Conservation (phyloP, 192 early-diverging fungal species). For the Coemansia sp. region DNA sequence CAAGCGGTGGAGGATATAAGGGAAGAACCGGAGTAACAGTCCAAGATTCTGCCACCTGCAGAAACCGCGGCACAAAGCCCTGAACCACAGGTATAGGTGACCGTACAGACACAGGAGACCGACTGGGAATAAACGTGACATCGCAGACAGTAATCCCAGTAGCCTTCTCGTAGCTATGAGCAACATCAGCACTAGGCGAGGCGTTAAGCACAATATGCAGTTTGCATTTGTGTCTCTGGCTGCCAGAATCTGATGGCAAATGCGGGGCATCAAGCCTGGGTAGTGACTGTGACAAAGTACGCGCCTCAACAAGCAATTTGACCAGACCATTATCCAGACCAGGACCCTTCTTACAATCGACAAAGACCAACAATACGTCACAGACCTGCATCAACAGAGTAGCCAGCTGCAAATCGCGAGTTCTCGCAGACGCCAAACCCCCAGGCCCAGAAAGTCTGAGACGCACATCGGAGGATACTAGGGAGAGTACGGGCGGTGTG, state of each 20-base stretch:
- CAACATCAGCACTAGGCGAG: not conserved
- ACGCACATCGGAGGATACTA: conserved; percentile 8
- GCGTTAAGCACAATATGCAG: conserved; percentile 28
- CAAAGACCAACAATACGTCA: conserved; percentile 32
- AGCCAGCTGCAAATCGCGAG: conserved; percentile 35
- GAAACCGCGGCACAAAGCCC: conserved; percentile 1
- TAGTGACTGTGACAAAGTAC: conserved; percentile 8
- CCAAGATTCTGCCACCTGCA: conserved; percentile 15
- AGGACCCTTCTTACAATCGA: not conserved
- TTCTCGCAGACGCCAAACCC: not conserved
- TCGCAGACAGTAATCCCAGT: conserved; percentile 26
- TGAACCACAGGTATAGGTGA: not conserved
- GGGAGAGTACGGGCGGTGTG: conserved; percentile 28
- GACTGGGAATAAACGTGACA: conserved; percentile 20
- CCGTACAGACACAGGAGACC: not conserved
- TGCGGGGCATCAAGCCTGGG: conserved; percentile 14
- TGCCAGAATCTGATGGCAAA: not conserved
- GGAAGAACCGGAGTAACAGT: not conserved
- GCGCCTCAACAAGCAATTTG: conserved; percentile 14
- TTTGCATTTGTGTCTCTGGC: conserved; percentile 3
- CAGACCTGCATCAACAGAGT: conserved; percentile 36
- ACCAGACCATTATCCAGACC: conserved; percentile 24
- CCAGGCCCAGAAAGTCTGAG: not conserved
- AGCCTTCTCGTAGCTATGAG: conserved; percentile 20
- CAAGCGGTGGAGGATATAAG: conserved; percentile 12